Conservation (phyloP, 2,329 filamentous ascomycete species). For the Fusarium sp. region DNA sequence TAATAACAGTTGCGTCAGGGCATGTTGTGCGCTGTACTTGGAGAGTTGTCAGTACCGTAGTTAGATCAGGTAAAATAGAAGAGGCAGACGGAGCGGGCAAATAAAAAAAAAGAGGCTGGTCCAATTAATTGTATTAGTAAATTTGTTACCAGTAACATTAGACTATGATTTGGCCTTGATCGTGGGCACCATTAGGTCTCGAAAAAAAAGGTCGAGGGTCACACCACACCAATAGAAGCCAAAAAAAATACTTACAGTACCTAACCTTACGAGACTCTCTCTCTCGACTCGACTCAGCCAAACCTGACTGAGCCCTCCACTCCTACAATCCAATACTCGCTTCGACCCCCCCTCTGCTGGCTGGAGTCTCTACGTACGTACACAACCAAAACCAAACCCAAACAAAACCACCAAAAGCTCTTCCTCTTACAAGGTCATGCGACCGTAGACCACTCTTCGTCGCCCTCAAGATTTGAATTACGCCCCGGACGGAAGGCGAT, state of each 20-base stretch:
- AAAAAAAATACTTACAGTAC: constrained; percentile 28
- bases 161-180: neutral
- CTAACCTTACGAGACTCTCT: neutral
- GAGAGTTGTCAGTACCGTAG: neutral
- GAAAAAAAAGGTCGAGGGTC: constrained; percentile 4
- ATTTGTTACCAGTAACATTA: neutral
- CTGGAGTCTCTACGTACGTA: constrained; percentile 10
- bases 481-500: constrained; percentile 58
- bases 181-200: constrained; percentile 30
- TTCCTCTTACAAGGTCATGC: constrained; percentile 51
- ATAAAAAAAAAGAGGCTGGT: neutral
- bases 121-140: neutral
- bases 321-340: neutral
- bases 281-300: constrained; percentile 2
- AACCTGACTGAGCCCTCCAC: constrained; percentile 21
- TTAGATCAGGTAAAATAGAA: neutral
- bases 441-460: constrained; percentile 50
- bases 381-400: neutral
- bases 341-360: neutral
- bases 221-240: constrained; percentile 32
- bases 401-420: constrained; percentile 30
- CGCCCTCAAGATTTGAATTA: constrained; percentile 48
- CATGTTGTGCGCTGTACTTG: constrained; percentile 6
- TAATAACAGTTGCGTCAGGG: constrained; percentile 9
- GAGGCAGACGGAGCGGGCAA: neutral